A percentile compares a stretch with the other conserved stretches of the same genome.
Evolutionary conservation across 768 basidiomycete genomes (phyloP).

Genomic region (Calocera viscosa): DNA sequence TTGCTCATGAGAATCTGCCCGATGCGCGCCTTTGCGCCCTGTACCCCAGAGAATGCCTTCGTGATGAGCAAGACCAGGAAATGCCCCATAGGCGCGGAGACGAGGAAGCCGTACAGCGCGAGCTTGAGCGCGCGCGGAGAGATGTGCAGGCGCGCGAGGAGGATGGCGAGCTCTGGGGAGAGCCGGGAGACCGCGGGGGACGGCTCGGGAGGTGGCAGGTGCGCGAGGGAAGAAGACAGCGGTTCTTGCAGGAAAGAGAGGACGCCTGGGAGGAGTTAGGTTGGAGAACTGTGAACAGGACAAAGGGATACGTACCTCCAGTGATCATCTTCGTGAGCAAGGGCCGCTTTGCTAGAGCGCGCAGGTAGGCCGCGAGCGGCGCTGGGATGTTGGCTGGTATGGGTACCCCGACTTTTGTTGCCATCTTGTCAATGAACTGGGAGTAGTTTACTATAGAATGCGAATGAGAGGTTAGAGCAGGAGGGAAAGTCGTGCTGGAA

Average conservation of each 20-base stretch:
- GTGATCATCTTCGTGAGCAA: conserved; percentile 72
- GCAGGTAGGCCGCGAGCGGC: conserved; percentile 57
- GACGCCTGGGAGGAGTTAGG: conserved; percentile 21
- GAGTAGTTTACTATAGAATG: too few relatives aligned
- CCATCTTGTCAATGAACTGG: background rate
- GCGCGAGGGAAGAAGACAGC: conserved; percentile 58
- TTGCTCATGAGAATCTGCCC: conserved; percentile 66
- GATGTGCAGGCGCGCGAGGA: conserved; percentile 41
- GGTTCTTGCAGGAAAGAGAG: conserved; percentile 59
- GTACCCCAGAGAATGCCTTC: conserved; percentile 63
- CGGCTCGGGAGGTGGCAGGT: conserved; percentile 36
- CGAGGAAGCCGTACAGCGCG: conserved; percentile 67
- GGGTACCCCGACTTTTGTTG: background rate
- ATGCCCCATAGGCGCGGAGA: conserved; percentile 74
- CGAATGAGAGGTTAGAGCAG: too few relatives aligned
- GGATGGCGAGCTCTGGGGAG: conserved; percentile 41
- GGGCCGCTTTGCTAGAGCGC: conserved; percentile 53
- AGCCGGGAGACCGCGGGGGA: conserved; percentile 34
- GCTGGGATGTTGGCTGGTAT: conserved; percentile 18
- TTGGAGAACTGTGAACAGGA: background rate
- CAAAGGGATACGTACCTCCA: conserved; percentile 36
- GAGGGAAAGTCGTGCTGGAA: too few relatives aligned
- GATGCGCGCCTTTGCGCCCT: conserved; percentile 48
- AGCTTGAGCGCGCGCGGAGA: conserved; percentile 68
- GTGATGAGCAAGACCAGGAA: conserved; percentile 59